phyloP scores from a whole-genome alignment of 1,139 yeast genomes.

The Yamadazyma dushanensis region DNA sequence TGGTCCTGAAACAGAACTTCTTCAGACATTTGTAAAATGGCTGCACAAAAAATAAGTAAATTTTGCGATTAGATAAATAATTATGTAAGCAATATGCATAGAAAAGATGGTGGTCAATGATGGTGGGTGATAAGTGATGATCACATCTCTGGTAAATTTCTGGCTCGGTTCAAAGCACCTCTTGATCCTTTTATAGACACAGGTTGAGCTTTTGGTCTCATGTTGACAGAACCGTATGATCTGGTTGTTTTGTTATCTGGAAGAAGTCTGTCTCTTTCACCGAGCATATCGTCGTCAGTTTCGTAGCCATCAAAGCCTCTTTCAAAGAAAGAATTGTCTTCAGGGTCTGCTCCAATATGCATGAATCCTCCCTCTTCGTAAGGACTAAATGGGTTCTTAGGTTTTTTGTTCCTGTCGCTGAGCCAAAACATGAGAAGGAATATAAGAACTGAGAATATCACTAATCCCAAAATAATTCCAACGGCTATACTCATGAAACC shows the following conservation, averaged over 20 bases:
- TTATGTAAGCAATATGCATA: no score
- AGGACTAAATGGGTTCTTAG: conserved; percentile 10
- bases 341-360: conserved; percentile 38
- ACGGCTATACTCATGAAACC: conserved; percentile 68
- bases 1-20: conserved; percentile 16
- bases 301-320: conserved; percentile 48
- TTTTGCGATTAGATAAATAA: no score
- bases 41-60: no score
- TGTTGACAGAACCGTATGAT: not conserved
- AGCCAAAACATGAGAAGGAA: conserved; percentile 29
- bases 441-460: conserved; percentile 36
- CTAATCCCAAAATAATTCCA: conserved; percentile 62
- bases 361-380: conserved; percentile 30
- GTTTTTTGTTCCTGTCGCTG: conserved; percentile 18
- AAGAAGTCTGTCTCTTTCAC: conserved; percentile 34
- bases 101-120: no score
- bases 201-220: conserved; percentile 9
- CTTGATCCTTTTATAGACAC: conserved; percentile 13
- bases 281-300: conserved; percentile 42
- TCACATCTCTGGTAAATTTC: conserved; percentile 35
- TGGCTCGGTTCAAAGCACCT: conserved; percentile 26
- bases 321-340: conserved; percentile 25
- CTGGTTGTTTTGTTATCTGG: conserved; percentile 18
- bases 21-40: conserved; percentile 20
- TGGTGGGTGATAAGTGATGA: no score